These are phyloP conservation scores for Ambrosiella xylebori DNA, from an alignment of 2,329 filamentous ascomycete genomes.

Conservation along the genomic window DNA sequence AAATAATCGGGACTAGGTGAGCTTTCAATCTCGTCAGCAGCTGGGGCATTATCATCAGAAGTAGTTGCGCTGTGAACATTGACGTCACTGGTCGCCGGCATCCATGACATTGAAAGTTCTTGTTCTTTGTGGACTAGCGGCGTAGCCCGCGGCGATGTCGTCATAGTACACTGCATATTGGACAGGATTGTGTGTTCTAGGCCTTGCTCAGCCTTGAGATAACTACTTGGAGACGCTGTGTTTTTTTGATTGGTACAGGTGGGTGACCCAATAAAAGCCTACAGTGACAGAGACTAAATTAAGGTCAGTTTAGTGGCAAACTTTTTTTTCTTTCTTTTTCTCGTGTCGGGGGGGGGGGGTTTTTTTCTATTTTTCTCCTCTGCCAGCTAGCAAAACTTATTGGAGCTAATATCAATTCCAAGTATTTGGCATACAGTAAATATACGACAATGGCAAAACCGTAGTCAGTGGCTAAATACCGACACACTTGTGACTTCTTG, in stretches of 20 bases:
- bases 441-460: neutral
- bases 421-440: too few relatives aligned
- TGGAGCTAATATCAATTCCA: neutral
- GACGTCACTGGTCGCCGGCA: neutral
- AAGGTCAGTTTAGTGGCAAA: neutral
- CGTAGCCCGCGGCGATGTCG: slow-evolving; percentile 5
- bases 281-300: neutral
- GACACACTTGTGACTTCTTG: neutral
- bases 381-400: neutral
- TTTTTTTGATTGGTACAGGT: too few relatives aligned
- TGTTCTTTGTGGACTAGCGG: neutral
- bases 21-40: neutral
- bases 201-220: neutral
- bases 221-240: neutral
- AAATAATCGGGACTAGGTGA: slow-evolving; percentile 71
- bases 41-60: neutral
- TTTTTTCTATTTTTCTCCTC: too few relatives aligned
- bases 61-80: neutral
- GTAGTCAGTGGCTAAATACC: neutral
- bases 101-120: neutral
- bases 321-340: neutral
- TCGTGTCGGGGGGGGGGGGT: too few relatives aligned
- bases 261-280: neutral
- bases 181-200: neutral
- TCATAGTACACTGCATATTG: slow-evolving; percentile 9